Percentiles rank a stretch among this genome's conserved stretches.
Evolutionary conservation across 2,329 filamentous ascomycete species (phyloP).

Genomic region (Cryphonectria naterciae): DNA sequence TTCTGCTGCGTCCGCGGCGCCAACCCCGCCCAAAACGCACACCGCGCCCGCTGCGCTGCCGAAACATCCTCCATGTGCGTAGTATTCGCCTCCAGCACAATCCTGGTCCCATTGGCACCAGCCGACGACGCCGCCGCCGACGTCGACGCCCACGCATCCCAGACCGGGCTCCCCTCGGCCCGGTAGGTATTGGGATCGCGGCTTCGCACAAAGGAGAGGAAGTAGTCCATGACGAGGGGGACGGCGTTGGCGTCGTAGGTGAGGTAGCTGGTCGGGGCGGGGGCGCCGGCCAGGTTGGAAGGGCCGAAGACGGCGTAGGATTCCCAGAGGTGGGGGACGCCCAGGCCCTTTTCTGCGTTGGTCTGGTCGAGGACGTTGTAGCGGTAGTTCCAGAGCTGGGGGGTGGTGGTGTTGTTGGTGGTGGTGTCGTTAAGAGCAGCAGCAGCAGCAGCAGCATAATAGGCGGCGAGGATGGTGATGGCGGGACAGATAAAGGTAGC

Average conservation of each 20-base stretch:
- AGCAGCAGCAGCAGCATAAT: slow-evolving; percentile 28
- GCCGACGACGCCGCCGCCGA: slow-evolving; percentile 14
- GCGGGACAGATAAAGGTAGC: slow-evolving; percentile 50
- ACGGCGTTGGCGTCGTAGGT: slow-evolving; percentile 51
- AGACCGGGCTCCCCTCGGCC: slow-evolving; percentile 42
- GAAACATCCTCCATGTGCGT: slow-evolving; percentile 46
- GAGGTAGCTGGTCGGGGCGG: slow-evolving; percentile 44
- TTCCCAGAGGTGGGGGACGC: slow-evolving; percentile 55
- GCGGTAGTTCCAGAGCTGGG: slow-evolving; percentile 49
- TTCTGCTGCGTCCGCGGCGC: slow-evolving; percentile 41
- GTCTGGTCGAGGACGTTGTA: slow-evolving; percentile 51
- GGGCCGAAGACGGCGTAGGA: slow-evolving; percentile 54
- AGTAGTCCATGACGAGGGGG: slow-evolving; percentile 53
- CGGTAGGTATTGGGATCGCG: slow-evolving; percentile 50
- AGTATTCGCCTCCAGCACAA: slow-evolving; percentile 47
- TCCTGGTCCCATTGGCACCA: slow-evolving; percentile 35
- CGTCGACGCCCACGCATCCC: slow-evolving; percentile 44
- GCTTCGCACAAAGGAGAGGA: slow-evolving; percentile 51
- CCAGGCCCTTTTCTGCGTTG: slow-evolving; percentile 44
- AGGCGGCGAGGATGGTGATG: slow-evolving; percentile 44
- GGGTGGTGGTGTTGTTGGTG: slow-evolving; percentile 15
- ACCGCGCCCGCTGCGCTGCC: slow-evolving; percentile 42
- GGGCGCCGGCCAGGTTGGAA: slow-evolving; percentile 38
- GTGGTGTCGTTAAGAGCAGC: no score
- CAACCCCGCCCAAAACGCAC: slow-evolving; percentile 47